Percentiles rank a stretch among this genome's conserved stretches.
phyloP scores from a whole-genome alignment of 176 grass and related monocot species.

The Thalia dealbata region DNA sequence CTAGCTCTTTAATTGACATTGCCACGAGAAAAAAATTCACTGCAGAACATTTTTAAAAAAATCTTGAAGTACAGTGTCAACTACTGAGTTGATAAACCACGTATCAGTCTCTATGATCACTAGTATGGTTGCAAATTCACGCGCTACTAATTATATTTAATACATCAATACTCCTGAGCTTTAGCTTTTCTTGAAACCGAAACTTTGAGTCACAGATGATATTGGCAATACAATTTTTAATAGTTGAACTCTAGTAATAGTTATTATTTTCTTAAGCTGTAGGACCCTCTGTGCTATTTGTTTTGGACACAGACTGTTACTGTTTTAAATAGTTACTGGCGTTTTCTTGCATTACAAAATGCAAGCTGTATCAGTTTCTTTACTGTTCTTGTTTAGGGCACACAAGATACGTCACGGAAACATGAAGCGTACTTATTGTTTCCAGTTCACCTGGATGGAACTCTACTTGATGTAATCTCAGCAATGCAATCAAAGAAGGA shows the following conservation, averaged over 20 bases:
- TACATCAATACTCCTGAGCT: too few species aligned
- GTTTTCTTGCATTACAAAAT: neutral
- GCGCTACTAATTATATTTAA: neutral
- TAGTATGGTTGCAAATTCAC: neutral
- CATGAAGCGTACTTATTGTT: slow-evolving; percentile 87
- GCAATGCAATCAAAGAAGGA: slow-evolving; percentile 66
- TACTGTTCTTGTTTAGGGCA: slow-evolving; percentile 32
- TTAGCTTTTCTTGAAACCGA: neutral
- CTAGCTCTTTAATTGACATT: neutral
- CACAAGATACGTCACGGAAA: slow-evolving; percentile 56
- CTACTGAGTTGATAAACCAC: neutral
- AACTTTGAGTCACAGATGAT: neutral
- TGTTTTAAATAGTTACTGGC: neutral
- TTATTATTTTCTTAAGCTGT: neutral
- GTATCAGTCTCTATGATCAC: neutral
- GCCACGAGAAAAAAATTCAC: neutral
- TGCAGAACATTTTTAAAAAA: too few species aligned
- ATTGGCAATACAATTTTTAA: neutral
- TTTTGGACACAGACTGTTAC: neutral
- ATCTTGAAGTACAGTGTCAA: too few species aligned
- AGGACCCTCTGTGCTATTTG: neutral
- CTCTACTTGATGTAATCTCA: slow-evolving; percentile 50
- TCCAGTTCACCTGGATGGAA: slow-evolving; percentile 87
- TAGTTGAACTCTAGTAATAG: neutral
- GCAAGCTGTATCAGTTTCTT: neutral